Evolutionary conservation across 164 flowering plant genomes (phyloP).

Genomic region (Magnolia officinalis): DNA sequence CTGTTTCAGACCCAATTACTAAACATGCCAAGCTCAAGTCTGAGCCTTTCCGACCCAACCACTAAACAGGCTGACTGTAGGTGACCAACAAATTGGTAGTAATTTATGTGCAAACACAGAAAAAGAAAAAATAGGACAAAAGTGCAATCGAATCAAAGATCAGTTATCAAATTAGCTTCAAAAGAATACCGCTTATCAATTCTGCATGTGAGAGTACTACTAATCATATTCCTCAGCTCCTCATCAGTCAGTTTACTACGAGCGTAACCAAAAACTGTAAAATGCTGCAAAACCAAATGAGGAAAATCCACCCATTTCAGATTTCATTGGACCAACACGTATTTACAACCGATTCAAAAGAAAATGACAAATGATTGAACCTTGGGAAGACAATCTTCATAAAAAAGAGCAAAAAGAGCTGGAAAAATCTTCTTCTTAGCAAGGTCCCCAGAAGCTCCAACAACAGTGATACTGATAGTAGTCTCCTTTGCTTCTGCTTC

Average conservation of each 20-base stretch:
- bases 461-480: conserved; percentile 71
- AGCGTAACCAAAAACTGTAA: conserved; percentile 69
- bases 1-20: too few relatives aligned
- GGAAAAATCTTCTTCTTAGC: conserved; percentile 94
- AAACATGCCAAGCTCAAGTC: background rate
- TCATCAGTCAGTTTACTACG: conserved; percentile 68
- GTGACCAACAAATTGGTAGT: background rate
- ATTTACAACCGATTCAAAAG: background rate
- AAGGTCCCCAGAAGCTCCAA: conserved; percentile 91
- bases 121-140: background rate
- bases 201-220: conserved; percentile 71
- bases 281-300: conserved; percentile 42
- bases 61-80: background rate
- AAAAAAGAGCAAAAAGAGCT: conserved; percentile 80
- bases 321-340: background rate
- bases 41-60: background rate
- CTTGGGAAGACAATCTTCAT: conserved; percentile 75
- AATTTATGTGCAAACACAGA: background rate
- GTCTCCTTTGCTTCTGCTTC: conserved; percentile 22
- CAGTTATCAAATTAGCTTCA: background rate
- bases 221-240: conserved; percentile 60
- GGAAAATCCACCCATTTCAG: background rate
- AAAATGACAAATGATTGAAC: conserved; percentile 21
- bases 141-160: background rate
- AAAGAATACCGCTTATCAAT: conserved; percentile 60